Evolutionary conservation across 1,284 basidiomycete genomes (phyloP).

Genomic region (Chalciporus sp.): DNA sequence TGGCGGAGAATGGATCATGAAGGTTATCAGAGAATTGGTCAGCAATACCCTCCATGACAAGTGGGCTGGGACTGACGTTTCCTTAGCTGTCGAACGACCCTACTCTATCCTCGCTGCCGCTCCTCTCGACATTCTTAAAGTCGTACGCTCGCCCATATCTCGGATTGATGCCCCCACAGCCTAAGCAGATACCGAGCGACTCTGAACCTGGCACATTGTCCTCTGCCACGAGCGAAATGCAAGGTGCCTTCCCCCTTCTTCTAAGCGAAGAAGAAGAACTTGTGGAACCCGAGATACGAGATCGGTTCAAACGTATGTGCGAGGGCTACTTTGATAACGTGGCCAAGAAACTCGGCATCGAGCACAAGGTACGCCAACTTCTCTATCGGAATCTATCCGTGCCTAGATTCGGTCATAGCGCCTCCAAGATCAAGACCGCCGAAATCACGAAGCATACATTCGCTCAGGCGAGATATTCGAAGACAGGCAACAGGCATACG

Average conservation of each 20-base stretch:
- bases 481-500: slow-evolving; percentile 97
- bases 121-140: slow-evolving; percentile 85
- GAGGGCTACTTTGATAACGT: slow-evolving; percentile 93
- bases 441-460: slow-evolving; percentile 98
- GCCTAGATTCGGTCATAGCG: slow-evolving; percentile 50
- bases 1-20: slow-evolving; percentile 88
- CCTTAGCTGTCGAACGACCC: slow-evolving; percentile 83
- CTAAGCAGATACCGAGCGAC: slow-evolving; percentile 58
- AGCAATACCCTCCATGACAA: slow-evolving; percentile 28
- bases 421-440: slow-evolving; percentile 93
- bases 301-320: slow-evolving; percentile 91
- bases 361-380: slow-evolving; percentile 74
- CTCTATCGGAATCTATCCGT: not conserved
- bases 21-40: slow-evolving; percentile 80
- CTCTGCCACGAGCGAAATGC: slow-evolving; percentile 41
- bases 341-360: slow-evolving; percentile 87
- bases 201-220: slow-evolving; percentile 59
- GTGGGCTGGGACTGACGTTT: slow-evolving; percentile 7
- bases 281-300: slow-evolving; percentile 81
- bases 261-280: slow-evolving; percentile 67
- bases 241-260: slow-evolving; percentile 45
- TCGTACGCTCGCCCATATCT: slow-evolving; percentile 82
- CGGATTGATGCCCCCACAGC: slow-evolving; percentile 59
- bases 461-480: slow-evolving; percentile 99
- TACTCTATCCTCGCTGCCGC: slow-evolving; percentile 80